A percentile compares a stretch with the other conserved stretches of the same genome.
phyloP scores from a whole-genome alignment of 2,329 filamentous ascomycete species.

The Trichoderma lentiforme region DNA sequence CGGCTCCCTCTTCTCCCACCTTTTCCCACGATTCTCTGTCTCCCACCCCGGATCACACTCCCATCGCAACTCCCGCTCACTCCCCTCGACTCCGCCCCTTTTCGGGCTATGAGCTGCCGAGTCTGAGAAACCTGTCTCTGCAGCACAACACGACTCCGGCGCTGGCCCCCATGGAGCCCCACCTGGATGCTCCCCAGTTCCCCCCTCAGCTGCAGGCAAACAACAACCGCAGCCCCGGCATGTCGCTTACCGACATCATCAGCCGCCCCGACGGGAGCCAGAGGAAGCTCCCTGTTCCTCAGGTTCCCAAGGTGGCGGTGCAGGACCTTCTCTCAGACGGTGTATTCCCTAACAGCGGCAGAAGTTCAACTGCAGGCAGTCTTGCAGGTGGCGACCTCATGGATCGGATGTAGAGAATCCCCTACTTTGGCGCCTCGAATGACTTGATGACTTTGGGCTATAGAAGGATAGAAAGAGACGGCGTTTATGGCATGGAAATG shows the following conservation, averaged over 20 bases:
- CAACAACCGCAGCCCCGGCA: conserved; percentile 56
- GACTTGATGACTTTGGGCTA: conserved; percentile 40
- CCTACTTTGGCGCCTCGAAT: conserved; percentile 29
- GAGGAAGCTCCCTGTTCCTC: conserved; percentile 85
- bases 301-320: conserved; percentile 84
- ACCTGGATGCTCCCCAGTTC: conserved; percentile 45
- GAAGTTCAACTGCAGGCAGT: conserved; percentile 74
- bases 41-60: conserved; percentile 95
- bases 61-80: conserved; percentile 92
- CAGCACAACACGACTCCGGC: conserved; percentile 53
- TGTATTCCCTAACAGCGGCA: conserved; percentile 68
- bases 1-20: conserved; percentile 90
- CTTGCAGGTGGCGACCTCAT: conserved; percentile 68
- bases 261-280: conserved; percentile 81
- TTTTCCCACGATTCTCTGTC: conserved; percentile 95
- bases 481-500: conserved; percentile 34
- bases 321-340: conserved; percentile 74
- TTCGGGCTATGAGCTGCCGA: conserved; percentile 75
- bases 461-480: conserved; percentile 40
- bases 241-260: conserved; percentile 90
- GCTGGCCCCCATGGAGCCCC: conserved; percentile 57
- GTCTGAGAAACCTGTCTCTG: conserved; percentile 65
- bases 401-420: conserved; percentile 46
- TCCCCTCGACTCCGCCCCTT: conserved; percentile 86
- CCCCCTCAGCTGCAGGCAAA: conserved; percentile 51